These are phyloP conservation scores for Medicago arabica DNA, from an alignment of 306 rosid species.

Conservation along the genomic window DNA sequence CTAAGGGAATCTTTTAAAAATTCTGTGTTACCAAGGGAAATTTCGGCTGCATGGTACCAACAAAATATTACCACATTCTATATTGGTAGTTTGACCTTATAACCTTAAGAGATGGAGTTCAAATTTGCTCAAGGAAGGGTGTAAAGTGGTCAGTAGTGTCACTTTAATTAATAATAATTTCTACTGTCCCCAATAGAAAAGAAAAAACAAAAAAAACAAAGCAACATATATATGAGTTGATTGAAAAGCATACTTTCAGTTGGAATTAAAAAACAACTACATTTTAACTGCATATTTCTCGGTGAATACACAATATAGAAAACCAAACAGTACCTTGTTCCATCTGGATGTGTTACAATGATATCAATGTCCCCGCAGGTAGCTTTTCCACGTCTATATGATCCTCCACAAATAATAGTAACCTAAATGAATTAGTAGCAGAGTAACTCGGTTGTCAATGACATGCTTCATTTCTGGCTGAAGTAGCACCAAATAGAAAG, in stretches of 20 bases:
- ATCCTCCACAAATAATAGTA: slow-evolving; percentile 84
- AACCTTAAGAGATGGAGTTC: too few relatives aligned
- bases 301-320: slow-evolving; percentile 9
- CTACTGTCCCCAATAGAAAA: too few relatives aligned
- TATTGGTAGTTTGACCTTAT: too few relatives aligned
- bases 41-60: not conserved
- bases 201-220: not conserved
- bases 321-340: slow-evolving; percentile 62
- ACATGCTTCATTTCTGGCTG: slow-evolving; percentile 19
- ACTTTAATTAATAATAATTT: too few relatives aligned
- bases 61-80: not conserved
- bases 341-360: slow-evolving; percentile 91
- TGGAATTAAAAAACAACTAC: not conserved
- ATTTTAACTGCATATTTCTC: slow-evolving; percentile 14
- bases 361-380: slow-evolving; percentile 95
- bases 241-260: not conserved
- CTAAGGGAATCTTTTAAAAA: slow-evolving; percentile 5
- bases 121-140: too few relatives aligned
- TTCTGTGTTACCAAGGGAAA: not conserved
- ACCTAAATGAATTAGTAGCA: slow-evolving; percentile 52
- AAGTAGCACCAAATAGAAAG: slow-evolving; percentile 6
- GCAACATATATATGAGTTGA: not conserved
- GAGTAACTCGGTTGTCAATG: slow-evolving; percentile 21
- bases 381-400: slow-evolving; percentile 90
- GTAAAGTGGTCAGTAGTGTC: too few relatives aligned